Conservation (phyloP, 768 basidiomycete genomes). For the Phallus indusiatus region DNA sequence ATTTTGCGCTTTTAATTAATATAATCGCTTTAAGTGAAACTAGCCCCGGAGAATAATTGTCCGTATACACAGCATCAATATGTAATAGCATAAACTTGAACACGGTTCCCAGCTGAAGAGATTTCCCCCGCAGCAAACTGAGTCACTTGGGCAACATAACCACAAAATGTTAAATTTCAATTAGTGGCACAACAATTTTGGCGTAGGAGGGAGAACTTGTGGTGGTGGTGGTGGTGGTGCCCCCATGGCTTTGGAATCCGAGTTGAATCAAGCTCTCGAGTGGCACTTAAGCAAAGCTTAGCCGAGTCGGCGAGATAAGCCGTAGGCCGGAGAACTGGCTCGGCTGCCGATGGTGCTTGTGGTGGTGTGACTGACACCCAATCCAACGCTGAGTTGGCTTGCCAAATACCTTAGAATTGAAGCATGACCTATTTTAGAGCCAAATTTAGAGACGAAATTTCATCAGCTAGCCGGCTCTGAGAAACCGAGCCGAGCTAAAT, state of each 20-base stretch:
- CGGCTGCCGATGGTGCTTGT: too few species aligned
- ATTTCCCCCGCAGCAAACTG: slow-evolving; percentile 28
- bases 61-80: slow-evolving; percentile 29
- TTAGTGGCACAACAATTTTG: slow-evolving; percentile 14
- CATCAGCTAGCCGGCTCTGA: too few species aligned
- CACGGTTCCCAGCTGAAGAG: slow-evolving; percentile 20
- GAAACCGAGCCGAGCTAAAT: too few species aligned
- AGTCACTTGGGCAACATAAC: slow-evolving; percentile 24
- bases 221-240: slow-evolving; percentile 1
- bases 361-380: too few species aligned
- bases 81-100: slow-evolving; percentile 25
- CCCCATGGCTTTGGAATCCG: slow-evolving; percentile 24
- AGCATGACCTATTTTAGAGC: too few species aligned
- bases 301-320: too few species aligned
- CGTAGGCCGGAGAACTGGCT: too few species aligned
- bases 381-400: too few species aligned
- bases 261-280: too few species aligned
- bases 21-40: slow-evolving; percentile 24
- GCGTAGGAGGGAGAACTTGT: slow-evolving; percentile 18
- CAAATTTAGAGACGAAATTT: too few species aligned
- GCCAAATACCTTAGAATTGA: too few species aligned
- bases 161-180: not conserved
- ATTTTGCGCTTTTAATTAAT: slow-evolving; percentile 21
- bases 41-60: slow-evolving; percentile 23
- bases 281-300: too few species aligned